Percentiles rank a stretch among this genome's conserved stretches.
These are phyloP conservation scores for Helminthosporium solani DNA, from an alignment of 2,329 filamentous ascomycete species.

Conservation along the genomic window DNA sequence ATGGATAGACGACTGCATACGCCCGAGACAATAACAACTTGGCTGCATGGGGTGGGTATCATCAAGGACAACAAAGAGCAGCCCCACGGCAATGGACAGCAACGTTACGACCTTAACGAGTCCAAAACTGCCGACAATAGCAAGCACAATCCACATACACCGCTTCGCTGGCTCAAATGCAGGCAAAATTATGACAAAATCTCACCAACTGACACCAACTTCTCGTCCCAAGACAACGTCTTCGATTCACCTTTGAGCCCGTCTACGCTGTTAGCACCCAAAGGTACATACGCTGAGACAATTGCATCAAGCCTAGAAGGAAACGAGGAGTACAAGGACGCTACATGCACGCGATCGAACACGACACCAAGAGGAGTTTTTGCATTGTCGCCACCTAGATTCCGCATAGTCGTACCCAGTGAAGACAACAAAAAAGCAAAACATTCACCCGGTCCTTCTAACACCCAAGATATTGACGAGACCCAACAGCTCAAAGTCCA, in stretches of 20 bases:
- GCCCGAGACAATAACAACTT: not conserved
- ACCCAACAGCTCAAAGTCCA: not conserved
- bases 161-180: not conserved
- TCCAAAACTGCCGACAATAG: not conserved
- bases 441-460: too few relatives aligned
- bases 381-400: too few relatives aligned
- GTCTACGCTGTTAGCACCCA: not conserved
- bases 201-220: slow-evolving; percentile 29
- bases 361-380: not conserved
- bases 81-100: not conserved
- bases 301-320: slow-evolving; percentile 10
- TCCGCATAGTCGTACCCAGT: too few relatives aligned
- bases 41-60: not conserved
- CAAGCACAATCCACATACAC: not conserved
- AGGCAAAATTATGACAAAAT: slow-evolving; percentile 3
- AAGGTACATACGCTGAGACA: slow-evolving; percentile 7
- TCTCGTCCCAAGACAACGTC: slow-evolving; percentile 21
- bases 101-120: not conserved
- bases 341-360: not conserved
- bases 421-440: too few relatives aligned
- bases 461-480: too few relatives aligned
- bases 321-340: slow-evolving; percentile 1
- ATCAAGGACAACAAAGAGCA: not conserved
- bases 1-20: not conserved
- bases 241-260: slow-evolving; percentile 16